Percentiles rank a stretch among this genome's conserved stretches.
phyloP scores from a whole-genome alignment of 352 stramenopile genomes.

The Phytophthora fragariaefolia region DNA sequence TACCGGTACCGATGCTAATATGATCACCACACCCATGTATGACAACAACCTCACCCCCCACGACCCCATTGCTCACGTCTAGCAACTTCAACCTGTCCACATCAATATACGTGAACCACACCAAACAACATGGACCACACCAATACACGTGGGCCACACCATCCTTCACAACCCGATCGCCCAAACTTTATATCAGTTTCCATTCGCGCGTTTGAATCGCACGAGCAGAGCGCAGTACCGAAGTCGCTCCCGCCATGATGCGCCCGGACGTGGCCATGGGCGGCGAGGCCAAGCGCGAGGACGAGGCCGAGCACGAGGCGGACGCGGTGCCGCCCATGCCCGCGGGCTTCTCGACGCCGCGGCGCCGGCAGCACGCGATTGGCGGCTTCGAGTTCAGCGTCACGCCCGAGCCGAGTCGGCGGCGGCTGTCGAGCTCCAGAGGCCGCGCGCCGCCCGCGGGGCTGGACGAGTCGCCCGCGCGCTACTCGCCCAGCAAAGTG shows the following conservation, averaged over 20 bases:
- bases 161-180: slow-evolving; percentile 4
- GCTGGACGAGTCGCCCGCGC: slow-evolving; percentile 58
- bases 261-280: slow-evolving; percentile 43
- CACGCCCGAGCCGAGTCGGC: slow-evolving; percentile 51
- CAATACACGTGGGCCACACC: slow-evolving; percentile 26
- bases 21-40: slow-evolving; percentile 7
- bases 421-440: slow-evolving; percentile 39
- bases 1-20: slow-evolving; percentile 16
- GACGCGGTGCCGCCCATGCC: slow-evolving; percentile 14
- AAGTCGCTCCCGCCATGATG: slow-evolving; percentile 25
- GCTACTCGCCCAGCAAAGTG: slow-evolving; percentile 76
- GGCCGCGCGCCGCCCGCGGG: slow-evolving; percentile 30
- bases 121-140: too few relatives aligned
- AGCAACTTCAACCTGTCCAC: neutral
- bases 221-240: neutral
- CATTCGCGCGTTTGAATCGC: slow-evolving; percentile 26
- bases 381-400: slow-evolving; percentile 65
- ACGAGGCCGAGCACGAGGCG: slow-evolving; percentile 24
- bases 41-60: neutral
- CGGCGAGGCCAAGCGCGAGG: slow-evolving; percentile 31
- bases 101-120: slow-evolving; percentile 16
- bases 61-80: neutral
- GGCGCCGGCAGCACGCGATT: slow-evolving; percentile 37
- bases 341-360: slow-evolving; percentile 34
- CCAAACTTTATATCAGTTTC: slow-evolving; percentile 12